A percentile compares a stretch with the other conserved stretches of the same genome.
Conservation (phyloP, 2,329 filamentous ascomycete genomes). For the Verticillium nonalfalfae region DNA sequence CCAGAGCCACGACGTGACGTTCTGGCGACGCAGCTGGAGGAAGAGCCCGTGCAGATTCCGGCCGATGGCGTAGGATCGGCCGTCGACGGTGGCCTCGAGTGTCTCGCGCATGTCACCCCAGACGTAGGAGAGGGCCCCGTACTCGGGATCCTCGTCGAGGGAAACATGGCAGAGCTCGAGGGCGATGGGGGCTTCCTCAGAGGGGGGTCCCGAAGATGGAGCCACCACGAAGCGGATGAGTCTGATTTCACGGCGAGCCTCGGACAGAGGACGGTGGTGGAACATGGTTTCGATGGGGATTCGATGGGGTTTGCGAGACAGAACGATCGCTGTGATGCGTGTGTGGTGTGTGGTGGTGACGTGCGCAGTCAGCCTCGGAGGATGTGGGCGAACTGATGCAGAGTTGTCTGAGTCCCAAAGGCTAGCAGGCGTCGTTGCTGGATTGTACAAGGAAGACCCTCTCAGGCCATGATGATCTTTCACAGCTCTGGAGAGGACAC, state of each 20-base stretch:
- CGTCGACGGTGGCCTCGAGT: slow-evolving; percentile 1
- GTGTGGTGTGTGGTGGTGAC: no score
- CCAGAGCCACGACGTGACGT: slow-evolving; percentile 9
- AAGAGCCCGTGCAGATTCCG: slow-evolving; percentile 3
- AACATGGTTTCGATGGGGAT: not conserved
- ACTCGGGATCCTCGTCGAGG: slow-evolving; percentile 1
- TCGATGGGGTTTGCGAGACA: no score
- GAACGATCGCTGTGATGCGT: no score
- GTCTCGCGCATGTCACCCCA: slow-evolving; percentile 9
- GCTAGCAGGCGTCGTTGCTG: no score
- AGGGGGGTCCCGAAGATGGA: not conserved
- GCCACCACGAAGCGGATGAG: slow-evolving; percentile 8
- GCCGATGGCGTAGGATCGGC: not conserved
- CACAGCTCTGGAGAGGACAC: no score
- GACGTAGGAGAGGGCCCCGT: slow-evolving; percentile 14
- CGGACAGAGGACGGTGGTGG: not conserved
- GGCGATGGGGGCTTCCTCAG: not conserved
- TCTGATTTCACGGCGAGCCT: slow-evolving; percentile 8
- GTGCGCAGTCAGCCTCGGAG: no score
- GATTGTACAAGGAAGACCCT: no score
- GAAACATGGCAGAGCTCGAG: slow-evolving; percentile 10
- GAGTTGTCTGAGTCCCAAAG: no score
- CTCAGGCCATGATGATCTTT: no score
- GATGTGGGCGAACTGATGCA: no score
- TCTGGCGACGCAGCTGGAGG: slow-evolving; percentile 2